Percentiles rank a stretch among this genome's conserved stretches.
These are phyloP conservation scores for Sphaerostilbella broomeana DNA, from an alignment of 2,329 filamentous ascomycete species.

Conservation along the genomic window DNA sequence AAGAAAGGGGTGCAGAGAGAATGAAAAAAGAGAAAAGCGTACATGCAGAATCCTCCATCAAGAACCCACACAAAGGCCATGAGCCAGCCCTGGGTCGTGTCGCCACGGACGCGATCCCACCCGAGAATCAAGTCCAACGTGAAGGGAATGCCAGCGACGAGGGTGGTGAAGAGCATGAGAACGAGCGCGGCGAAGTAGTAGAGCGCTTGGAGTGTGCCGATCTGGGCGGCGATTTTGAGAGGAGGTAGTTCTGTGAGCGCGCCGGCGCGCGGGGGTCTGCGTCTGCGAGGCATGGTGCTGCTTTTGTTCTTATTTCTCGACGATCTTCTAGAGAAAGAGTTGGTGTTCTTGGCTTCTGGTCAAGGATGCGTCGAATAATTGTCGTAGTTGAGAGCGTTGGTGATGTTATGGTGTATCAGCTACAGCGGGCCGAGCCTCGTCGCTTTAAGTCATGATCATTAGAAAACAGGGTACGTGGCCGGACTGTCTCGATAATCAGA, in stretches of 20 bases:
- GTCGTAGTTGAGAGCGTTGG: no score
- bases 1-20: not conserved
- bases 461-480: no score
- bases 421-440: conserved; percentile 2
- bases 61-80: conserved; percentile 52
- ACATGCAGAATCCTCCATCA: conserved; percentile 49
- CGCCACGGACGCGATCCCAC: conserved; percentile 52
- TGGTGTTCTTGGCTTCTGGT: not conserved
- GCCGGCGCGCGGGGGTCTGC: conserved; percentile 52
- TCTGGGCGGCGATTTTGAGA: conserved; percentile 53
- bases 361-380: not conserved
- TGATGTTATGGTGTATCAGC: conserved; percentile 1
- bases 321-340: no score
- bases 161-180: conserved; percentile 51
- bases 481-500: no score
- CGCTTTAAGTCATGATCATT: conserved; percentile 1
- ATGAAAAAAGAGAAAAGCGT: conserved; percentile 19
- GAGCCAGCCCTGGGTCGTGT: conserved; percentile 57
- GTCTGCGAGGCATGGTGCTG: conserved; percentile 44
- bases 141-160: conserved; percentile 52
- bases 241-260: conserved; percentile 56
- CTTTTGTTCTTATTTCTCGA: not conserved
- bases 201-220: conserved; percentile 48
- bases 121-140: conserved; percentile 49
- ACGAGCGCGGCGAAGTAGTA: conserved; percentile 48